Evolutionary conservation across 2,329 filamentous ascomycete genomes (phyloP), one percentile per base, ranked within the genome.

Genomic region (Thielaviopsis populi): DNA sequence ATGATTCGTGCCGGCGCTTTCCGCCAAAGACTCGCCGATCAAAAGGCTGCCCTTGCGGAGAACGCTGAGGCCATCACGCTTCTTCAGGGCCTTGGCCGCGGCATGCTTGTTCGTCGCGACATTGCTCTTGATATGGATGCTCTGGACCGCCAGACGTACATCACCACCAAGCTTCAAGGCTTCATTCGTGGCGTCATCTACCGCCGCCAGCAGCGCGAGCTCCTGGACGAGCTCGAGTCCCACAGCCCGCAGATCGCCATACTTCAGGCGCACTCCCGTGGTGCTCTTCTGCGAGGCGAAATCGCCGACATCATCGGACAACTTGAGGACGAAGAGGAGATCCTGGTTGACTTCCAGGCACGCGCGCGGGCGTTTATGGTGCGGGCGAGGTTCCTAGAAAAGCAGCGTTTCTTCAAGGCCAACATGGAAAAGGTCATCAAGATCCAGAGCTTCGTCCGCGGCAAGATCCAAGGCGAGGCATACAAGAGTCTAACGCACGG

Each of bases 341-440:
- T 79, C 0, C 80, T 96, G 66, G 76, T 83, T 8, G 87, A 85
- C 37, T 75, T 96, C 27, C 91, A 97, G 73, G 80, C 91, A 4
- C 79, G 83, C 5, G 83, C 87, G 7, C 84, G 86, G 69, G 92
- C 84, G 2, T 85, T 83, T 69, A 73, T 95, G 2, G 82, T 97
- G 40, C 83, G 92, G 41, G 80, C 78, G 15, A 80, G 79, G 19
- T 97, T 95, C 69, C 83, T 82, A 62, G 89, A 95, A 73, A 96
- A 96, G 79, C 85, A 87, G 71, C 85, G 84, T 24, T 92, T 88
- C 76, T 99, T 91, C 78, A 86, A 88, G 69, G 87, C 95, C 75
- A 99, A 99, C 71, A 99, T 99, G 94, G 85, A 96, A 70, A 97
- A 95, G 75, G 94, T 99, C 30, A 86, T 99, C 79, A 99, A 99